Conservation (phyloP, 208 protist genomes). For the Phytomonas francai region DNA sequence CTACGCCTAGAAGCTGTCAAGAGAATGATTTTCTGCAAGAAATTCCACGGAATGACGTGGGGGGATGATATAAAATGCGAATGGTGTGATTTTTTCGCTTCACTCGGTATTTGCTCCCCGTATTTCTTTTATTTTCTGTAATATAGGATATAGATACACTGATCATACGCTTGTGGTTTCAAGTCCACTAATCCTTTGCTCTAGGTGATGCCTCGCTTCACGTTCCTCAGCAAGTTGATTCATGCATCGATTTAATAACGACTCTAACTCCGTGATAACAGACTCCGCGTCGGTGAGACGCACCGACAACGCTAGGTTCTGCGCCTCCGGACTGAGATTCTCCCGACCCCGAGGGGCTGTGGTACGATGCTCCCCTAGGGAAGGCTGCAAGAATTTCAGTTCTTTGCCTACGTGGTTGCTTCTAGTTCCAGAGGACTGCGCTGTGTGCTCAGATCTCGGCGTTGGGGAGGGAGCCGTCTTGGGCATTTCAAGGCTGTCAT, state of each 20-base stretch:
- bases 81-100: background rate
- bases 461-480: background rate
- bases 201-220: slow-evolving; percentile 17
- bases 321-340: slow-evolving; percentile 12
- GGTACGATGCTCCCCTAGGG: background rate
- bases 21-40: background rate
- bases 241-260: slow-evolving; percentile 15
- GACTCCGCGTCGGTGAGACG: slow-evolving; percentile 26
- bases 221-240: slow-evolving; percentile 20
- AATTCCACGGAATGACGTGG: background rate
- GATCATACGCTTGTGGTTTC: background rate
- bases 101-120: background rate
- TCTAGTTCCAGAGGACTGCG: background rate
- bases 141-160: background rate
- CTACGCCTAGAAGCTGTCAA: background rate
- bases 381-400: background rate
- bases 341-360: background rate
- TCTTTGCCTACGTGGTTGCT: background rate
- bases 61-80: background rate
- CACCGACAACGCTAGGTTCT: slow-evolving; percentile 26
- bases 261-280: slow-evolving; percentile 24
- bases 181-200: slow-evolving; percentile 2
- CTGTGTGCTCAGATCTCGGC: background rate
- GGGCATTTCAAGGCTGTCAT: background rate
- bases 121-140: background rate